Evolutionary conservation across 225 moss, liverwort and hornwort genomes (phyloP).

Genomic region (Ulota crispa): DNA sequence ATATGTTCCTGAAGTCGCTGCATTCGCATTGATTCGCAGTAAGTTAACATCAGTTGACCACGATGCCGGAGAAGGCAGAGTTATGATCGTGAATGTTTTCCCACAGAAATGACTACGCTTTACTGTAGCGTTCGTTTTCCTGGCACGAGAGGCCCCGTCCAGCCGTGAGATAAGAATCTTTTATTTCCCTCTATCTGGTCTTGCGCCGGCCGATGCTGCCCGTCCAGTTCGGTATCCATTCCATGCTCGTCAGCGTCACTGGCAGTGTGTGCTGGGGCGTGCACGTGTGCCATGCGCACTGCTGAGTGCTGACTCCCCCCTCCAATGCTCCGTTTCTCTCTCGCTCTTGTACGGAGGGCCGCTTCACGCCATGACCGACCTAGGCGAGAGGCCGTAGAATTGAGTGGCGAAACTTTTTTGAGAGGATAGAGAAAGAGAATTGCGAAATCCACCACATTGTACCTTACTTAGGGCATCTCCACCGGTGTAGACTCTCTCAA

Average conservation of each 20-base stretch:
- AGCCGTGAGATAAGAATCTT: slow-evolving; percentile 4
- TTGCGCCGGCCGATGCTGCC: background rate
- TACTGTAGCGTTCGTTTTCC: background rate
- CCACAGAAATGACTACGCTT: background rate
- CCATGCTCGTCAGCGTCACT: background rate
- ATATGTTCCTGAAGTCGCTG: background rate
- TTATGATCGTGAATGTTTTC: background rate
- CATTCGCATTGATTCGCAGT: background rate
- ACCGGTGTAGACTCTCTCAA: too few relatives aligned
- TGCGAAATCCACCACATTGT: too few relatives aligned
- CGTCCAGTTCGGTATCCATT: background rate
- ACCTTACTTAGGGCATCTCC: too few relatives aligned
- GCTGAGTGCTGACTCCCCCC: too few relatives aligned
- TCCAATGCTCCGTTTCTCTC: too few relatives aligned
- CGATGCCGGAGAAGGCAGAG: background rate
- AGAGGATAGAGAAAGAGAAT: too few relatives aligned
- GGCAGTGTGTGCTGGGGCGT: background rate
- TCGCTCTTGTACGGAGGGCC: too few relatives aligned
- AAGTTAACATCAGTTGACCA: slow-evolving; percentile 7
- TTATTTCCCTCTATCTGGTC: background rate
- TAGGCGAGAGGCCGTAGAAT: too few relatives aligned
- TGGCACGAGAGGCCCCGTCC: too few relatives aligned
- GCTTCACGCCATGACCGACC: too few relatives aligned
- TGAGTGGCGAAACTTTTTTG: too few relatives aligned
- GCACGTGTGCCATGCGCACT: background rate